Percentiles rank a stretch among this genome's conserved stretches.
Evolutionary conservation across 257 asterid genomes (phyloP).

Genomic region (Fraxinus quadrangulata): DNA sequence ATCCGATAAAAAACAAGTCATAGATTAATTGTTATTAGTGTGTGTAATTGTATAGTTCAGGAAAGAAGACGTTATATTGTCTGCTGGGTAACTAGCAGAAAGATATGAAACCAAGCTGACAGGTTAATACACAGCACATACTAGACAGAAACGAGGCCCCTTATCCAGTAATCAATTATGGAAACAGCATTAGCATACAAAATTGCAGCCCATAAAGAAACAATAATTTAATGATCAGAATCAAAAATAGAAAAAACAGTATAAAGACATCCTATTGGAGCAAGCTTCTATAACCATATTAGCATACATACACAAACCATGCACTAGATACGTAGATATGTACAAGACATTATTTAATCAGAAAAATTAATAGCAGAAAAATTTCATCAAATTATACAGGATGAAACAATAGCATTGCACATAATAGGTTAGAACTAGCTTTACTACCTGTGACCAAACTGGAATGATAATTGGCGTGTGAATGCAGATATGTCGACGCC

Average conservation of each 20-base stretch:
- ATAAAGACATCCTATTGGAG: not conserved
- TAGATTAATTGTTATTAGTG: not conserved
- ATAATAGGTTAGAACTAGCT: constrained; percentile 1
- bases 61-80: not conserved
- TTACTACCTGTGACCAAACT: constrained; percentile 97
- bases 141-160: not conserved
- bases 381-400: not conserved
- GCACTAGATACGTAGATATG: not conserved
- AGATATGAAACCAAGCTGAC: not conserved
- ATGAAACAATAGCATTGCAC: not conserved
- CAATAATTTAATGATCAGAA: not conserved
- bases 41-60: not conserved
- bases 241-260: not conserved
- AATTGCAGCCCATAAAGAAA: not conserved
- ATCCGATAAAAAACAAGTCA: not conserved
- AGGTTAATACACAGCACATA: not conserved
- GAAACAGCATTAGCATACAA: not conserved
- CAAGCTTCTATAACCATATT: not conserved
- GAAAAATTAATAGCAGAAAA: not conserved
- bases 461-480: constrained; percentile 98
- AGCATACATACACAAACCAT: not conserved
- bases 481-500: constrained; percentile 90
- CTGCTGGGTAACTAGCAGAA: not conserved
- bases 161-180: not conserved
- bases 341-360: not conserved